Base-by-base conservation (phyloP, 192 early-diverging fungal genomes). In the Irineochytrium annulatum region DNA sequence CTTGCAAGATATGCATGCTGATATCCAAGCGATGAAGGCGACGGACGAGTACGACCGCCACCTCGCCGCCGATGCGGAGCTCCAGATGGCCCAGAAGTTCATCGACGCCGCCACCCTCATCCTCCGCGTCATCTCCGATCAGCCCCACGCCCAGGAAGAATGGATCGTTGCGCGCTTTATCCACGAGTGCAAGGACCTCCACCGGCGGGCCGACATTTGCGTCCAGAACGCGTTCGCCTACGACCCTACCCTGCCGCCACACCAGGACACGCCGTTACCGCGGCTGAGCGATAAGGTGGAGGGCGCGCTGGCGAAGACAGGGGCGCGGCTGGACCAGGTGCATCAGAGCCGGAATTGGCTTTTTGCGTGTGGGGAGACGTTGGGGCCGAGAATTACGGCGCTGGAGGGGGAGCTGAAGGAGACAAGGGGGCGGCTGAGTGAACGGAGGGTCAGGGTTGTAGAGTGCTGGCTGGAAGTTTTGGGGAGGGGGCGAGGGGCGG, bases 1-100 rank as follows among this genome's bases (percentile, higher is more conserved):
- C 31, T 62, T 39, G 1, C 30, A 22, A 34, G 1, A 19, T 29
- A 8, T 49, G 19, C 20, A 52, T 27, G 17, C 0, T 31, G 27
- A 22, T 20, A 16, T 46, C 28, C 0, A 26, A n/a, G 14, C 28
- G 20, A 54, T 35, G 3, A 20, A 46, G 46, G n/a, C 65, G 0
- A 11, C 60, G 22, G 65, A 67, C 33, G 57, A 67, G 52, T 16
- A 60, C 34, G 65, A 67, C 41, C 65, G 65, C 20, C 65, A 67
- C 22, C 52, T 59, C 20, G 65, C 65, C 3, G 65, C 65, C 4
- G 65, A 67, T 41, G 57, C 32, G 14, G 65, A 67, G 44, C 58
- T 67, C 3, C 59, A 60, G 45, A 32, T 53, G 27, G 30, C 65
- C 56, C 52, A 52, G 45, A 67, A 67, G 28, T 49, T 57, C 17